phyloP scores from a whole-genome alignment of 495 filamentous ascomycete species.

The Sordaria brevicollis region DNA sequence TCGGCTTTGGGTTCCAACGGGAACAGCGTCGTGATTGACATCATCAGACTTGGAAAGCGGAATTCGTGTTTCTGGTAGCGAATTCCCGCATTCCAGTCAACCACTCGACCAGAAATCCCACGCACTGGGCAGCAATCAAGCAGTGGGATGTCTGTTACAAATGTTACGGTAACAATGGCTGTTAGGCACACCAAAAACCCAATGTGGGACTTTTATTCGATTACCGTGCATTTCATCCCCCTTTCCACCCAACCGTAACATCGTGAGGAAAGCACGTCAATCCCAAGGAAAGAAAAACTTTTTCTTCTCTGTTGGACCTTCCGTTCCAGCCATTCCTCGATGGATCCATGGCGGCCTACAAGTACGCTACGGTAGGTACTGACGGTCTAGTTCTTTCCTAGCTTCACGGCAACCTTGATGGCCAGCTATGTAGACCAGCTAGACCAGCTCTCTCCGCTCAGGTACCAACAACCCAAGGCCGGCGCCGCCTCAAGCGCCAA shows the following conservation, averaged over 20 bases:
- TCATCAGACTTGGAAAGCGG: not conserved
- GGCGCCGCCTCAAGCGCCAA: not conserved
- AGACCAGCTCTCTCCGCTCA: not conserved
- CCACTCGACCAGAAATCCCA: not conserved
- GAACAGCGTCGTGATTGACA: not conserved
- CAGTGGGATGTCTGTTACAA: not conserved
- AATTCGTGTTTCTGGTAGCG: not conserved
- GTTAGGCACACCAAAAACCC: not conserved
- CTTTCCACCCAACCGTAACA: not conserved
- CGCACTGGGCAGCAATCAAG: not conserved
- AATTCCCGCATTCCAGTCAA: not conserved
- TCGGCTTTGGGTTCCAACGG: not conserved
- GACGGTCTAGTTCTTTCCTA: not conserved
- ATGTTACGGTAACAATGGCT: not conserved
- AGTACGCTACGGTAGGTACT: not conserved
- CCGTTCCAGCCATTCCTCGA: not conserved
- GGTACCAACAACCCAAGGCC: not conserved
- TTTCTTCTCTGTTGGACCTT: not conserved
- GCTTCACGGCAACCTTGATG: not conserved
- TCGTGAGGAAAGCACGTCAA: not conserved
- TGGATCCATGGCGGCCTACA: not conserved
- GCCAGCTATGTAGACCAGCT: too few species aligned
- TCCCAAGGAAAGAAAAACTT: not conserved
- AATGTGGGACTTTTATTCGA: not conserved
- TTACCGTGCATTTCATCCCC: not conserved